Evolutionary conservation across 345 rosid species (phyloP), one percentile per base, ranked within the genome.

Genomic region (Triadica sebifera): DNA sequence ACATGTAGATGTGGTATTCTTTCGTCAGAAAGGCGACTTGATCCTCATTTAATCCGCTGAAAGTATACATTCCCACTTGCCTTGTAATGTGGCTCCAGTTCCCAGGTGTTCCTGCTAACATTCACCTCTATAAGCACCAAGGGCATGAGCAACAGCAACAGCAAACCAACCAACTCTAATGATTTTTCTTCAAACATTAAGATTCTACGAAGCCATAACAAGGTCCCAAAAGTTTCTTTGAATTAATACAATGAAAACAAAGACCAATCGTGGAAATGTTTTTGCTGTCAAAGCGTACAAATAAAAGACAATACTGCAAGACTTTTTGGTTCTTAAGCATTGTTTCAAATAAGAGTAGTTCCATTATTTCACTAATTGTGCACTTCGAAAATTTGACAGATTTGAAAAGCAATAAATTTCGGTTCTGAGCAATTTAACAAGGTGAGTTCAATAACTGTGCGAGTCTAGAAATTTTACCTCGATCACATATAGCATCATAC

Each of bases 1-100:
- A 70, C 86, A 87, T 83, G 77, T 87, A 87, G 78, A 87, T 80
- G 72, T 87, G 90, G 77, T 83, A 87, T 59, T 87, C 84, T 65
- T 72, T 77, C 45, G 84, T 85, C 83, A 87, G 72, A 68, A 81
- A 85, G 47, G 76, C 78, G 57, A 87, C 82, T 75, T 85, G 90
- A 72, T 80, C 76, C 24, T 80, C 61, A 56, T 74, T 87, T 68
- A 87, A 57, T 9, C 86, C 90, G 12, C 88, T 77, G 74, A 83
- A 80, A 22, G 87, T 83, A 52, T 79, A 87, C 85, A 87, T 78
- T 39, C 90, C 90, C 2, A 81, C 76, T n/a, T 87, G 88, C 78
- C 77, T 83, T 45, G 81, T 75, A 39, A 87, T 83, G 67, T 87
- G 90, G n/a, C 83, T 87, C 90, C 90, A 87, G 75, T 87, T 84